A percentile compares a stretch with the other conserved stretches of the same genome.
Conservation (phyloP, 805 yeast species). For the Hanseniaspora jakobsenii region DNA sequence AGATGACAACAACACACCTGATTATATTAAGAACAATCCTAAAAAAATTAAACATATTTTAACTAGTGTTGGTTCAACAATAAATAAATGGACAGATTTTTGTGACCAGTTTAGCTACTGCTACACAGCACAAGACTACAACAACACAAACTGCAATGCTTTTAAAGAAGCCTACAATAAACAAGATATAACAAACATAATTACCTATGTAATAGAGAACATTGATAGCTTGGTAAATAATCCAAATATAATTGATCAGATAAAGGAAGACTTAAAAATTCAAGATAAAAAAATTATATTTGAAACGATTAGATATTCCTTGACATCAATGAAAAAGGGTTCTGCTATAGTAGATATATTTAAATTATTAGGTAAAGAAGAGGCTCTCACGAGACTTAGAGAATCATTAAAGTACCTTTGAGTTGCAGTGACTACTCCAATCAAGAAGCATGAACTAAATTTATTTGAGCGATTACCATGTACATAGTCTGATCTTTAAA, state of each 20-base stretch:
- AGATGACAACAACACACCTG: constrained; percentile 9
- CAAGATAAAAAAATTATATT: constrained; percentile 34
- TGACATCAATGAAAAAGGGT: constrained; percentile 63
- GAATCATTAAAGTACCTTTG: constrained; percentile 18
- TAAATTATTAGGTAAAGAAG: constrained; percentile 41
- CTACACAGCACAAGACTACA: constrained; percentile 29
- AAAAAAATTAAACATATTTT: constrained; percentile 35
- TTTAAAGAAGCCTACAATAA: constrained; percentile 24
- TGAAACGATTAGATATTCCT: constrained; percentile 50
- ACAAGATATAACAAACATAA: constrained; percentile 15
- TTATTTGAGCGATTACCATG: no score
- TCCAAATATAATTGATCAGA: constrained; percentile 14
- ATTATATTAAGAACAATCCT: constrained; percentile 16
- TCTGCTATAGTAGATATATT: constrained; percentile 48
- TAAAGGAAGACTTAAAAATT: constrained; percentile 1
- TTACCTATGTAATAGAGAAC: constrained; percentile 15
- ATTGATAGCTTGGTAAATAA: neutral
- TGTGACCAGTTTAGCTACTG: constrained; percentile 37
- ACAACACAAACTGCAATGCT: constrained; percentile 24
- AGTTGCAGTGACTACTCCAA: no score
- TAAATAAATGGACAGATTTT: constrained; percentile 46
- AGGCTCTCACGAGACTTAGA: constrained; percentile 23
- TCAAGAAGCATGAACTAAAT: no score
- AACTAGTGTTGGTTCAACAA: constrained; percentile 34
- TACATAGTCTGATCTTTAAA: no score